Percentiles rank a stretch among this genome's conserved stretches.
phyloP scores from a whole-genome alignment of 176 grass and related monocot genomes.

The Oryza nivara region DNA sequence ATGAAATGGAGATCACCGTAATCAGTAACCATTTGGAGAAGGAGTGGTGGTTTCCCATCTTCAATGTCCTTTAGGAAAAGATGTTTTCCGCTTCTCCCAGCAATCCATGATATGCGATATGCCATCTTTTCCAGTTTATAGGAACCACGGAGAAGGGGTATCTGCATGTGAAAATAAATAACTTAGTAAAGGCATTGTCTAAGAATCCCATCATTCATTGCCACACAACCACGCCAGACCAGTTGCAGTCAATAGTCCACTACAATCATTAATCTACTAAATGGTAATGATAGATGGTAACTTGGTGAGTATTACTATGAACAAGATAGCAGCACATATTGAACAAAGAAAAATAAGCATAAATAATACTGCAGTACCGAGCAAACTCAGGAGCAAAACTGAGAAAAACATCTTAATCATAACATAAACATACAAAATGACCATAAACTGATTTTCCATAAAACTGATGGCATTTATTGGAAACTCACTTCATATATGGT shows the following conservation, averaged over 20 bases:
- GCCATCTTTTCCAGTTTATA: slow-evolving; percentile 75
- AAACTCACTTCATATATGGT: slow-evolving; percentile 14
- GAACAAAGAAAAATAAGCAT: not conserved
- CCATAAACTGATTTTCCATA: not conserved
- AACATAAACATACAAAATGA: not conserved
- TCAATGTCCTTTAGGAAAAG: slow-evolving; percentile 74
- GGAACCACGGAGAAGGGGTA: slow-evolving; percentile 73
- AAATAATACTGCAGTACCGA: not conserved
- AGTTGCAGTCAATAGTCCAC: not conserved
- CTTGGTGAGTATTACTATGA: not conserved
- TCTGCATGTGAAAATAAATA: slow-evolving; percentile 54
- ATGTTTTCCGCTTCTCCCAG: slow-evolving; percentile 88
- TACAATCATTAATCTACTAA: slow-evolving; percentile 2
- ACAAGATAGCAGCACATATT: slow-evolving; percentile 14
- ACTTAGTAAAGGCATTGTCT: not conserved
- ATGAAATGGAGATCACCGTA: slow-evolving; percentile 74
- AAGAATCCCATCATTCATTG: slow-evolving; percentile 1
- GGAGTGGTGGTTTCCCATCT: slow-evolving; percentile 82
- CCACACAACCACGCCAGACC: not conserved
- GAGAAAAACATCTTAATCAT: not conserved
- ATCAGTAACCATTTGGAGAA: slow-evolving; percentile 88
- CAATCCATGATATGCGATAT: slow-evolving; percentile 71
- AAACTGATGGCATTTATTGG: slow-evolving; percentile 8
- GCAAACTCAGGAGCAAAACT: slow-evolving; percentile 6
- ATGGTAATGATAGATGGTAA: not conserved